Evolutionary conservation across 805 yeast species (phyloP), one percentile per base, ranked within the genome.

Genomic region (Grigorovia humatica): DNA sequence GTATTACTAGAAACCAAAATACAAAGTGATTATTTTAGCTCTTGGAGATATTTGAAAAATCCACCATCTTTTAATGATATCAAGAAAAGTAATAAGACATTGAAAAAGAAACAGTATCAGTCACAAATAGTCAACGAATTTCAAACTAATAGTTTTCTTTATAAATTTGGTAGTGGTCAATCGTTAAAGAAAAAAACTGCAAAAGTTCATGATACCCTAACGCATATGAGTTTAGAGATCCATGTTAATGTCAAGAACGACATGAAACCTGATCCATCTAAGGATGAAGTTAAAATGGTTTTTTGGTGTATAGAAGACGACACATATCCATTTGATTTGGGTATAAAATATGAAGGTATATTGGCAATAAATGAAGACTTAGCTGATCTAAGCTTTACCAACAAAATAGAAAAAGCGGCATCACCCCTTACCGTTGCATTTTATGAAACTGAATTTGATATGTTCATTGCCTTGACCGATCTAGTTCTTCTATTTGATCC

Each of bases 401-500:
- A 44, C 29, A 55, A 49, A 43, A 35, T 57, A 17, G 53, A 55
- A 19, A 41, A 44, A 13, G 59, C 58, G 2, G 56, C 64, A 1
- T 56, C 58, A 4, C 48, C 57, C 4, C 51, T 55, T 4, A 69
- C 77, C 0, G 61, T 75, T 12, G 72, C 72, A 17, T 57, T 66
- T 8, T 80, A 78, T 54, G 68, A 66, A 0, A 62, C 69, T n/a
- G 98, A 91, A 59, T 53, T 65, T 1, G 80, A 75, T 7, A 71
- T 87, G 79, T 63, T 89, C 1, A 69, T 74, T 9, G 74, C 74
- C 6, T 68, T 91, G 9, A 68, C 81, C 0, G 72, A 75, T 1
- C 55, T 84, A 15, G 81, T 87, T 0, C 75, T 80, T 18, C 57
- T 71, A 1, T 73, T 80, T 49, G 98, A 93, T 62, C 97, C 98